Evolutionary conservation across 2,329 filamentous ascomycete genomes (phyloP).

Genomic region (Herpotrichia juniperi): DNA sequence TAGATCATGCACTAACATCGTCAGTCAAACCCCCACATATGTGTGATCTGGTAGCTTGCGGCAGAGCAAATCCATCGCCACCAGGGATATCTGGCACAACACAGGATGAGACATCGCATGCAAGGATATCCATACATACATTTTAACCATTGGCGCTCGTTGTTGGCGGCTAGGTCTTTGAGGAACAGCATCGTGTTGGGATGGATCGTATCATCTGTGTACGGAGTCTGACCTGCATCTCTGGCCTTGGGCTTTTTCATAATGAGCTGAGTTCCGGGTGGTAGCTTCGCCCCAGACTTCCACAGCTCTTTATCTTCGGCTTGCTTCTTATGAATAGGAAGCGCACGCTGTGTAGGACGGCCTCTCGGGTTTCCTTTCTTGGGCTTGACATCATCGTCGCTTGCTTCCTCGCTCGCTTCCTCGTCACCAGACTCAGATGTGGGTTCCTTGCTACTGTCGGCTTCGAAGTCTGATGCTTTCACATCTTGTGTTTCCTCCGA

Average conservation of each 20-base stretch:
- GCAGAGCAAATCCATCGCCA: not conserved
- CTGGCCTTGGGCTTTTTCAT: constrained; percentile 69
- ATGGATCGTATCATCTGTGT: constrained; percentile 63
- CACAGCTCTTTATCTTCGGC: constrained; percentile 58
- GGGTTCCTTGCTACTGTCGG: constrained; percentile 38
- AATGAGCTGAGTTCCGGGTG: constrained; percentile 65
- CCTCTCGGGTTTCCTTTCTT: constrained; percentile 31
- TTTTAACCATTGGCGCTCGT: constrained; percentile 69
- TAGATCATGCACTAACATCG: constrained; percentile 70
- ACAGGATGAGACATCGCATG: not conserved
- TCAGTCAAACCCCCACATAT: constrained; percentile 16
- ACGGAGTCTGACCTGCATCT: constrained; percentile 63
- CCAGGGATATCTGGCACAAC: not conserved
- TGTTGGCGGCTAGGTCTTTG: constrained; percentile 63
- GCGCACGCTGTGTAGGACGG: constrained; percentile 24
- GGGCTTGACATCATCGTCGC: constrained; percentile 34
- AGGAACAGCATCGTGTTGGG: constrained; percentile 69
- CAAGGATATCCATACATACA: constrained; percentile 48
- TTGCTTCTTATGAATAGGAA: constrained; percentile 28
- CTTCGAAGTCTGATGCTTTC: constrained; percentile 48
- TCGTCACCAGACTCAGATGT: constrained; percentile 41
- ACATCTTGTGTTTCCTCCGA: constrained; percentile 28
- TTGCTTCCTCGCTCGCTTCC: constrained; percentile 36
- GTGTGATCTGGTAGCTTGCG: not conserved
- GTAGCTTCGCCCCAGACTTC: constrained; percentile 62